phyloP scores from a whole-genome alignment of 768 basidiomycete species.

The Porphyrellus cyaneotinctus region DNA sequence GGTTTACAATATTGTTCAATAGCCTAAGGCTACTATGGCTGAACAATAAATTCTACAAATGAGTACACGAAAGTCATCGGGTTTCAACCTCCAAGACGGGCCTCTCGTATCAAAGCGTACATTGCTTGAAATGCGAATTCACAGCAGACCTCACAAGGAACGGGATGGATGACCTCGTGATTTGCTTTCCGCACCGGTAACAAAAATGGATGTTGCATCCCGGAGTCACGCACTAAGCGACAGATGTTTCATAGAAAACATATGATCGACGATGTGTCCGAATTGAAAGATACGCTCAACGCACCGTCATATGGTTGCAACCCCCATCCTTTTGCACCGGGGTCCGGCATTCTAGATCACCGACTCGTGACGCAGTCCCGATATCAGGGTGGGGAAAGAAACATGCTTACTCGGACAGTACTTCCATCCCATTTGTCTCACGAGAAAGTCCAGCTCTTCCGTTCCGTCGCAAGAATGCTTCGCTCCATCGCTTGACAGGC shows the following conservation, averaged over 20 bases:
- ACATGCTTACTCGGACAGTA: conserved; percentile 49
- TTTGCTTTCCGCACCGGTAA: conserved; percentile 47
- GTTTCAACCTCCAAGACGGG: neutral
- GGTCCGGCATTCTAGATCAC: conserved; percentile 34
- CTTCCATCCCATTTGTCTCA: conserved; percentile 55
- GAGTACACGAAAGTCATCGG: neutral
- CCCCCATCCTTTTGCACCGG: conserved; percentile 51
- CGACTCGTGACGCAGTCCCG: neutral
- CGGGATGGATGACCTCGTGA: conserved; percentile 35
- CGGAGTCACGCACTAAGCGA: conserved; percentile 43
- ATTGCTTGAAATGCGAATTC: conserved; percentile 33
- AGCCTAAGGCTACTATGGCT: no score
- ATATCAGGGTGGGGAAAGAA: neutral
- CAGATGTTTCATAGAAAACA: neutral
- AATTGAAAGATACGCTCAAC: conserved; percentile 12
- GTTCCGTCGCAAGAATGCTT: conserved; percentile 56
- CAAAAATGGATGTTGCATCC: conserved; percentile 58
- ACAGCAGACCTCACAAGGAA: conserved; percentile 31
- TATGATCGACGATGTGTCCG: neutral
- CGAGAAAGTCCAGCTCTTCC: conserved; percentile 47
- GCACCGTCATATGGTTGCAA: conserved; percentile 59
- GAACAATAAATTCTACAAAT: neutral
- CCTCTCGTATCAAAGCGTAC: conserved; percentile 21
- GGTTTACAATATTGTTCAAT: no score
- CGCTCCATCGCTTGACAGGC: conserved; percentile 27